Evolutionary conservation across 2,329 filamentous ascomycete species (phyloP), one percentile per base, ranked within the genome.

Genomic region (Stachybotrys chartarum): DNA sequence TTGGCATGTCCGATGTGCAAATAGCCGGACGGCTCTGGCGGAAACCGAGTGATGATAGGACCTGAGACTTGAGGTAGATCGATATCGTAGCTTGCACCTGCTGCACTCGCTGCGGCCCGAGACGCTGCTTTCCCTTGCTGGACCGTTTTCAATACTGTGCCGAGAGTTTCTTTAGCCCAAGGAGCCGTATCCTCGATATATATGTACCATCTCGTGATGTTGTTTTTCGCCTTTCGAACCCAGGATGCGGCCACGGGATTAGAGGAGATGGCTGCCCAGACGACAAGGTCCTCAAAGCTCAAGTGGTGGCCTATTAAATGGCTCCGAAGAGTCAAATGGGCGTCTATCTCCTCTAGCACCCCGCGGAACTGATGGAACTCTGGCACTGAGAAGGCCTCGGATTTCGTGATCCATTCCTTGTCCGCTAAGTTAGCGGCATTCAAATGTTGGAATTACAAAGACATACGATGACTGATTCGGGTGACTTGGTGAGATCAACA

Each of bases 1-100:
- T 96, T 96, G 60, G 90, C 90, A 73, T 96, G 91, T 49, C 91
- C 91, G 60, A 95, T 93, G 73, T 95, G 90, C 39, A 96, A 81
- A 67, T 94, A 94, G 58, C 90, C 90, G 60, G 89, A 94, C 57
- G 91, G 91, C 82, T 96, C 91, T 7, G 91, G 91, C 8, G 91
- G 85, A 73, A 96, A 95, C 61, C 91, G 79, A 8, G 89, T 93
- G 30, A 95, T 87, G 54, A 96, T 89, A 1, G 89, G 89, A 67
- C 91, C 84, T 30, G 91, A 87, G 7, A 86, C 85, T 66, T 91
- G 86, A 63, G 88, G 85, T 32, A 96, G 77, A 2, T 85, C 85
- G 68, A 95, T 87, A 63, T 91, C 89, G 70, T 91, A 96, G 75
- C 82, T 93, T 46, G 80, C 88, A 59, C 88, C 88, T 56, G 87